Conservation (phyloP, 208 protist species). For the Trichomonas tenax region DNA sequence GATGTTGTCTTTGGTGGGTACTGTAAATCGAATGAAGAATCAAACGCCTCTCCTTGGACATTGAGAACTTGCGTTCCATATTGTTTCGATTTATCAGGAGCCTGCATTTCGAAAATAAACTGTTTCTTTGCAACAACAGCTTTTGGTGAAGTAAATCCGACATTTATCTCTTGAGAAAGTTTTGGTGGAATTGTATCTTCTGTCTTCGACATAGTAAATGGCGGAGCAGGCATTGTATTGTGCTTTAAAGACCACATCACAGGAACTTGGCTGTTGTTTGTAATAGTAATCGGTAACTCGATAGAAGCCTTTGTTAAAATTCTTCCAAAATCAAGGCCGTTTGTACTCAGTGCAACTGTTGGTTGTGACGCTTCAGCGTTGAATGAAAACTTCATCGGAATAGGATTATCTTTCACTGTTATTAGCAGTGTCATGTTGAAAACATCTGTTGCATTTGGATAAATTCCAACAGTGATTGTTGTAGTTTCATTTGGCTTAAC, state of each 20-base stretch:
- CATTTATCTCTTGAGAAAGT: background rate
- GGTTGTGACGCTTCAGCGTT: background rate
- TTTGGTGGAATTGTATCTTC: background rate
- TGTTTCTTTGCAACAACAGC: background rate
- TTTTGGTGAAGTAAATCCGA: background rate
- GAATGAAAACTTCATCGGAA: background rate
- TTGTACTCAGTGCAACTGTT: background rate
- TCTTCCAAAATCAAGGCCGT: background rate
- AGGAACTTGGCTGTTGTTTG: background rate
- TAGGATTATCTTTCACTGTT: conserved; percentile 10
- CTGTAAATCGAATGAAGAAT: background rate
- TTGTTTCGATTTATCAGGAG: background rate
- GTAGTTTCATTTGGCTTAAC: background rate
- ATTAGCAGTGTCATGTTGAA: background rate
- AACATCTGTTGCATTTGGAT: background rate
- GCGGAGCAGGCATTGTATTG: background rate
- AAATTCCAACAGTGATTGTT: background rate
- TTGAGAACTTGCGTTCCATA: background rate
- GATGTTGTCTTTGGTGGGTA: background rate
- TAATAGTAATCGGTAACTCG: background rate
- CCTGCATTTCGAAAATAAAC: background rate
- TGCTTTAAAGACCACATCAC: background rate
- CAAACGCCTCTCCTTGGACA: background rate
- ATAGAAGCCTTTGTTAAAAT: background rate
- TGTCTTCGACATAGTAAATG: background rate